Evolutionary conservation across 1,284 basidiomycete species (phyloP).

Genomic region (Ustilago cynodontis): DNA sequence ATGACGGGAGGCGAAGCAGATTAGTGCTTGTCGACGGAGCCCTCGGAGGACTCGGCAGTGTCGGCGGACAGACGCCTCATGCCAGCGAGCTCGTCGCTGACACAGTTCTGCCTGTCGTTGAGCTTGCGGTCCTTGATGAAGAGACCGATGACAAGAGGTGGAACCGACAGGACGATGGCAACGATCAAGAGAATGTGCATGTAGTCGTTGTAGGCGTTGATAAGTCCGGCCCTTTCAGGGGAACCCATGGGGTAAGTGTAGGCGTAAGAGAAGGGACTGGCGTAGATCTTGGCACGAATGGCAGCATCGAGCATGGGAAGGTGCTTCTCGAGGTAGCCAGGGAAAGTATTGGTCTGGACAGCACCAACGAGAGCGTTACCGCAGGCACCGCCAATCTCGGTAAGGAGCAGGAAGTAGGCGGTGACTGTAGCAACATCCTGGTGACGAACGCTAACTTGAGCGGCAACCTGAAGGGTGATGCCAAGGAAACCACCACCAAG

Average conservation of each 20-base stretch:
- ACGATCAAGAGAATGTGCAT: slow-evolving; percentile 59
- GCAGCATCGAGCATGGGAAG: slow-evolving; percentile 48
- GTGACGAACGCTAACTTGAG: slow-evolving; percentile 68
- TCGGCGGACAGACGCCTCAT: slow-evolving; percentile 46
- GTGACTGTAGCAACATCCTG: slow-evolving; percentile 69
- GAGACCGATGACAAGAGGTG: slow-evolving; percentile 56
- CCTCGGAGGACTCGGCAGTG: slow-evolving; percentile 21
- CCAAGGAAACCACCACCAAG: slow-evolving; percentile 67
- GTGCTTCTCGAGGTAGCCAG: slow-evolving; percentile 40
- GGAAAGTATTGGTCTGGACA: slow-evolving; percentile 58
- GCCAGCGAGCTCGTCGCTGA: slow-evolving; percentile 64
- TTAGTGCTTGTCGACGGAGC: slow-evolving; percentile 32
- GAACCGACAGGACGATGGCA: slow-evolving; percentile 56
- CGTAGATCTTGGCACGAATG: slow-evolving; percentile 23
- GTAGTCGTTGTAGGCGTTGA: slow-evolving; percentile 63
- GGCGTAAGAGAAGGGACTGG: slow-evolving; percentile 23
- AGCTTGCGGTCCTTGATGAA: slow-evolving; percentile 62
- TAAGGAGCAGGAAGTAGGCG: slow-evolving; percentile 65
- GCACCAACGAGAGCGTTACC: slow-evolving; percentile 63
- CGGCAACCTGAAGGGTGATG: slow-evolving; percentile 61
- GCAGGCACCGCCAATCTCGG: slow-evolving; percentile 64
- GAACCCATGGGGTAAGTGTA: slow-evolving; percentile 52
- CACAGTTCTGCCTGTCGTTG: slow-evolving; percentile 64
- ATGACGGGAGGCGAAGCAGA: background rate
- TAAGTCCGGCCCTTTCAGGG: slow-evolving; percentile 51